Conservation (phyloP, 148 eudicot genomes). For the Rheum nobile region DNA sequence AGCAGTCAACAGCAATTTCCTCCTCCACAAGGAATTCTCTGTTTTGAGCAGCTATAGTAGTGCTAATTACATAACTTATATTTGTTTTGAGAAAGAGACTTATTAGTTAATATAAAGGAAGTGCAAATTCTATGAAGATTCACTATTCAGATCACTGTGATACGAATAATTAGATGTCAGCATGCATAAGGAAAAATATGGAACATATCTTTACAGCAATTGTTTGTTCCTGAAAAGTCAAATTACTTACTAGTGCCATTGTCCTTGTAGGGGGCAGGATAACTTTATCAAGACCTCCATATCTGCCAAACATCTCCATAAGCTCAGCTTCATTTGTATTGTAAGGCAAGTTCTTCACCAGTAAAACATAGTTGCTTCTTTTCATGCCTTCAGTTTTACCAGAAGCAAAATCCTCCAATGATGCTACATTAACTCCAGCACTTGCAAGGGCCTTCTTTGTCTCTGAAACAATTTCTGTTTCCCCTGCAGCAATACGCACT, state of each 20-base stretch:
- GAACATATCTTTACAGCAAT: background rate
- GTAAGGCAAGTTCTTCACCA: slow-evolving; percentile 87
- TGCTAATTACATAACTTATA: background rate
- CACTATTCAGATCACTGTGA: background rate
- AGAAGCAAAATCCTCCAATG: slow-evolving; percentile 63
- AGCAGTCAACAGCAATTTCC: too few species aligned
- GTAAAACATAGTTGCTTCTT: slow-evolving; percentile 80
- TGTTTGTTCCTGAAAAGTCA: slow-evolving; percentile 23
- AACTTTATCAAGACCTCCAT: slow-evolving; percentile 80
- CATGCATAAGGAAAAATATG: background rate
- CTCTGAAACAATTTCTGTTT: slow-evolving; percentile 86
- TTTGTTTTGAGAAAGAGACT: background rate
- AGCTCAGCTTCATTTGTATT: slow-evolving; percentile 75
- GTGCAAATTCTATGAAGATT: background rate
- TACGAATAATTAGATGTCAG: background rate
- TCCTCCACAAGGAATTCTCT: background rate
- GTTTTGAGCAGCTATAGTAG: background rate
- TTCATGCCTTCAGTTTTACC: slow-evolving; percentile 39
- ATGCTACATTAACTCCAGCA: slow-evolving; percentile 70
- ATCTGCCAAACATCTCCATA: slow-evolving; percentile 69
- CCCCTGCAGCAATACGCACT: slow-evolving; percentile 83
- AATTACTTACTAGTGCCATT: slow-evolving; percentile 63
- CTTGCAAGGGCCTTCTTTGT: slow-evolving; percentile 80
- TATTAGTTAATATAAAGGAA: background rate
- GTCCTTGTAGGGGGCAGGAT: slow-evolving; percentile 88